Conservation (phyloP, 768 basidiomycete genomes). For the Boletus vinaceobasis region DNA sequence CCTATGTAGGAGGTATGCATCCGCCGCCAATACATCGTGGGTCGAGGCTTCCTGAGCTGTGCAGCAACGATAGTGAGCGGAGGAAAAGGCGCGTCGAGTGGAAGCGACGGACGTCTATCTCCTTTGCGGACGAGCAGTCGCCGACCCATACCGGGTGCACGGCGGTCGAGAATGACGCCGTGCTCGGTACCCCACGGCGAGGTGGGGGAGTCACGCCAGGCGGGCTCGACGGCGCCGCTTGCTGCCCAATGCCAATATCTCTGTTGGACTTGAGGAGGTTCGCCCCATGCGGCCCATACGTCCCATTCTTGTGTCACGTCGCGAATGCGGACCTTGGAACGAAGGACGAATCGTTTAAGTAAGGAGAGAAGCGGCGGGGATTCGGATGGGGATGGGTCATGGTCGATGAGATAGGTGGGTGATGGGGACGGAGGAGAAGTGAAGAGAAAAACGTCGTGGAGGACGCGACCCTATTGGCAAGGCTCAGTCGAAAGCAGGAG, state of each 20-base stretch:
- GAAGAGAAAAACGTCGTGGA: conserved; percentile 88
- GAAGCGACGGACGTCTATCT: conserved; percentile 60
- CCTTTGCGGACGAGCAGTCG: conserved; percentile 70
- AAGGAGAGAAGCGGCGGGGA: conserved; percentile 60
- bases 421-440: conserved; percentile 47
- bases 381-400: conserved; percentile 60
- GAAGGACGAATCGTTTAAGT: conserved; percentile 81
- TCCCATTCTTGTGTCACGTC: conserved; percentile 77
- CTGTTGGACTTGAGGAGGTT: conserved; percentile 36
- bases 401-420: conserved; percentile 65
- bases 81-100: not conserved
- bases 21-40: conserved; percentile 49
- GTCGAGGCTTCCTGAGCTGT: conserved; percentile 53
- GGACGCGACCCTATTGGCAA: conserved; percentile 68
- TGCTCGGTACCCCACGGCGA: conserved; percentile 64
- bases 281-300: conserved; percentile 81
- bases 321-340: conserved; percentile 82
- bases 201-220: conserved; percentile 49
- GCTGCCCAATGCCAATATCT: conserved; percentile 53
- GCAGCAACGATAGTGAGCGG: conserved; percentile 2
- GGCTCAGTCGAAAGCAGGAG: not conserved
- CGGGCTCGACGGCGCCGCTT: conserved; percentile 76
- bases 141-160: conserved; percentile 76
- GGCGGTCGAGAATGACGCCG: conserved; percentile 54
- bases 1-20: conserved; percentile 75